Evolutionary conservation across 441 rosid genomes (phyloP).

Genomic region (Daphne laureola): DNA sequence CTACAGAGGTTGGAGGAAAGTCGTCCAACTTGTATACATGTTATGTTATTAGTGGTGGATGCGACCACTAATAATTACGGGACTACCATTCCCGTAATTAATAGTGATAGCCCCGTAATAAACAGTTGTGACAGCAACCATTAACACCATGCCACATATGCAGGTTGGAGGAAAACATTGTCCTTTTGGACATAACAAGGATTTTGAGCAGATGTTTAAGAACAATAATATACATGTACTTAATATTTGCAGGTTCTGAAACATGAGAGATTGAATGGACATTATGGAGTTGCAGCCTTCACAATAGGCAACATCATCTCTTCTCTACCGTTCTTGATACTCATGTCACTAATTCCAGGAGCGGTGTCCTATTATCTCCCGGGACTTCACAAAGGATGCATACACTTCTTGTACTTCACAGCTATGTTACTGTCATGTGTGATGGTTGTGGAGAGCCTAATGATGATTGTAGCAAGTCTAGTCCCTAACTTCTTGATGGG

Average conservation of each 20-base stretch:
- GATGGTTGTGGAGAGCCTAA: constrained; percentile 38
- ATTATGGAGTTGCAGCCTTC: constrained; percentile 33
- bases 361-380: constrained; percentile 30
- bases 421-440: constrained; percentile 17
- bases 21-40: no score
- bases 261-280: constrained; percentile 49
- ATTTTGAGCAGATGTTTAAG: not conserved
- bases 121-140: no score
- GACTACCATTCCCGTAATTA: no score
- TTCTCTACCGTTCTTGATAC: constrained; percentile 30
- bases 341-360: constrained; percentile 34
- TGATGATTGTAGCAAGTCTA: constrained; percentile 44
- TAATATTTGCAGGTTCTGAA: constrained; percentile 22
- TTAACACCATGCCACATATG: no score
- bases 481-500: constrained; percentile 51
- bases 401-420: constrained; percentile 29
- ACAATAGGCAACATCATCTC: constrained; percentile 34
- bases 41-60: no score
- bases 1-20: no score
- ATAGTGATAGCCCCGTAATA: no score
- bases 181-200: not conserved
- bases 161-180: no score
- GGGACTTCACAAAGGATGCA: constrained; percentile 25
- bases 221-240: not conserved
- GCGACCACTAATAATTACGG: no score